Conservation (phyloP, 1,284 basidiomycete genomes). For the Filobasidium uniguttulatum region DNA sequence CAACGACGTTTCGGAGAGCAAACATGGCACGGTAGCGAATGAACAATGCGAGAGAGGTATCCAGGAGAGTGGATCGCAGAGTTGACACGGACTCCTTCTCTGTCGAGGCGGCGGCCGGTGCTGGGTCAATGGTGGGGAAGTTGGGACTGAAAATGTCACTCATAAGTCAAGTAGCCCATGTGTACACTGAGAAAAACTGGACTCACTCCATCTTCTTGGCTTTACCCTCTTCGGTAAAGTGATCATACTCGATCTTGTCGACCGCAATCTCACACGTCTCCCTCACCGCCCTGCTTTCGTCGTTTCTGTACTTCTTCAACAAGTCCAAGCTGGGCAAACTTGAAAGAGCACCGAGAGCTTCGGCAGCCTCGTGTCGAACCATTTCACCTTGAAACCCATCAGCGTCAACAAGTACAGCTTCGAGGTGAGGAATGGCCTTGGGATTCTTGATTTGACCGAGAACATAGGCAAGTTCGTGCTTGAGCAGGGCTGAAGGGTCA, state of each 20-base stretch:
- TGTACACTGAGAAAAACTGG: not conserved
- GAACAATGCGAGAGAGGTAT: conserved; percentile 63
- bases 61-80: conserved; percentile 55
- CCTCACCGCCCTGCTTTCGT: conserved; percentile 65
- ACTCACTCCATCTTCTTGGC: conserved; percentile 30
- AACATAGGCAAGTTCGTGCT: conserved; percentile 95
- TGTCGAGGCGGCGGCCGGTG: conserved; percentile 45
- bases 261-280: conserved; percentile 98
- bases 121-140: conserved; percentile 83
- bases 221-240: conserved; percentile 39
- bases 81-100: conserved; percentile 28
- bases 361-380: conserved; percentile 98
- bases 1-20: conserved; percentile 57
- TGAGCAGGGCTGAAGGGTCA: conserved; percentile 80
- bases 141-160: conserved; percentile 42
- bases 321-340: conserved; percentile 52
- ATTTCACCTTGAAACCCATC: conserved; percentile 48
- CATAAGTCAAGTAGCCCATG: not conserved
- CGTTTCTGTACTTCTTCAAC: conserved; percentile 57
- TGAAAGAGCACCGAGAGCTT: conserved; percentile 93
- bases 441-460: conserved; percentile 75
- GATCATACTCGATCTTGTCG: conserved; percentile 87
- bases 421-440: conserved; percentile 65
- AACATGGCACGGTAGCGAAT: conserved; percentile 98
- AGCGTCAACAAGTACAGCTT: conserved; percentile 59